Evolutionary conservation across 352 stramenopile species (phyloP), one percentile per base, ranked within the genome.

Genomic region (Pythium dissotocum): DNA sequence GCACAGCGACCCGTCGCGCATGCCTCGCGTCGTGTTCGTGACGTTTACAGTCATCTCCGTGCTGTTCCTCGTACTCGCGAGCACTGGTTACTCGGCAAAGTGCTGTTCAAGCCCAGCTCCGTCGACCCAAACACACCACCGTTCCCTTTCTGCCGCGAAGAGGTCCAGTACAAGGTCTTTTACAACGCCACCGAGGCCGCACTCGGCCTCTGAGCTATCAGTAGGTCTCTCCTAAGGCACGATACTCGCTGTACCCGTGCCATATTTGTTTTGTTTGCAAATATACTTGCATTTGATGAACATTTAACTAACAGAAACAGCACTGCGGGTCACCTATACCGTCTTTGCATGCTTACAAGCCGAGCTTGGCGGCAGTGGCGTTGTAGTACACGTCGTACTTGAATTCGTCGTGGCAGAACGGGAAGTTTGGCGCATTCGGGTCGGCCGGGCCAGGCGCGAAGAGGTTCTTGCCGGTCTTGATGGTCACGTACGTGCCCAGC

Each of bases 61-160:
- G 4, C 63, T 90, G 28, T 88, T 90, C 67, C 12, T 87, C 6
- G 57, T 77, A 21, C 65, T 90, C 8, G 73, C 75, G 0, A 76
- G 68, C 59, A 78, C 74, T 21, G 72, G 42, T 24, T 24, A 24
- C 21, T 24, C 21, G 42, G 42, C 42, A 54, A 32, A 32, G 24
- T 32, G n/a, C 46, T 54, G n/a, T 54, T 54, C 46, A 32, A 28
- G 21, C 46, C 46, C 8, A 32, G 6, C 46, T 28, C 46, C 8
- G n/a, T 32, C 46, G 24, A 54, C 46, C 16, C 46, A 28, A 54
- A 54, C 46, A 18, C 46, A 13, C 40, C 40, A 6, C 40, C 40
- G 42, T 76, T 73, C 68, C 65, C 70, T 21, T 76, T 67, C 46
- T 76, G 70, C 61, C 55, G 57, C 30, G 38, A 60, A 5, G 38